Base-by-base conservation (phyloP, 83 land plant species). In the Diphasiastrum complanatum region DNA sequence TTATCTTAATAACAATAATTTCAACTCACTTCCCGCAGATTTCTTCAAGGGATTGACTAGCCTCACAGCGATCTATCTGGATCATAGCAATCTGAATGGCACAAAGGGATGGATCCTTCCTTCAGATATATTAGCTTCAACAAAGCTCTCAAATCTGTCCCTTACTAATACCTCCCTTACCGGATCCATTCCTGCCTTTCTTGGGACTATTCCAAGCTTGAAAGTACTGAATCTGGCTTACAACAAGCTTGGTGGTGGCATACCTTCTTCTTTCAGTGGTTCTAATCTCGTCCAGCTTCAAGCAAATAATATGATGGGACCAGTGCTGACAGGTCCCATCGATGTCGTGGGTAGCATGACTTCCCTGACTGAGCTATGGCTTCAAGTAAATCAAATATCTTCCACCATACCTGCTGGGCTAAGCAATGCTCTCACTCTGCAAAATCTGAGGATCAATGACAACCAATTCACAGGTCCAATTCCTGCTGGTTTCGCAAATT, bases 51-150 rank as follows among this genome's bases (percentile, higher is more conserved):
- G 43, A 38, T 38, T 38, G 14, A 38, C 43, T 38, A n/a, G n/a
- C n/a, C n/a, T n/a, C n/a, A n/a, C n/a, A n/a, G n/a, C n/a, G n/a
- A n/a, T n/a, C n/a, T n/a, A n/a, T n/a, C n/a, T n/a, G n/a, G n/a
- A n/a, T n/a, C n/a, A n/a, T n/a, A n/a, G n/a, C n/a, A n/a, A n/a
- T n/a, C n/a, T n/a, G n/a, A n/a, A n/a, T n/a, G n/a, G n/a, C n/a
- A n/a, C n/a, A n/a, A n/a, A n/a, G n/a, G 67, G 67, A 30, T 64
- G 67, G 67, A 6, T 24, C 6, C 67, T 64, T 2, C 64, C 67
- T 1, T n/a, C 36, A 20, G 67, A 33, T 27, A n/a, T 64, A 22
- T 14, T 24, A 18, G 58, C 33, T 1, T 50, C 52, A n/a, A 23
- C 58, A 5, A n/a, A 23, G 12, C 61, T 64, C 61, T 19, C 61